Evolutionary conservation across 805 yeast genomes (phyloP).

Genomic region (Candida awuae): DNA sequence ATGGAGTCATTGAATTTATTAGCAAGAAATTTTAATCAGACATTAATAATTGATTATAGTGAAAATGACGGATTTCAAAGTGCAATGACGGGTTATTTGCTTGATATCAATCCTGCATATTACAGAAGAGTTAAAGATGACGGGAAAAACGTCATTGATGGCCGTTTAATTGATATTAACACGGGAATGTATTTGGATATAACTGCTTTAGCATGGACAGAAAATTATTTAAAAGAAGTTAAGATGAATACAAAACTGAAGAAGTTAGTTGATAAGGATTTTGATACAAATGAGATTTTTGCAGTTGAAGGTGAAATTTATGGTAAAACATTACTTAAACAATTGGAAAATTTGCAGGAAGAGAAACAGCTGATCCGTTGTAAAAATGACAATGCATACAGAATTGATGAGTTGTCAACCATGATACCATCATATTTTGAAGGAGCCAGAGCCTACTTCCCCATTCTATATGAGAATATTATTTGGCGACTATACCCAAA

Average conservation of each 20-base stretch:
- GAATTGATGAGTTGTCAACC: conserved; percentile 42
- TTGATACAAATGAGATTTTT: conserved; percentile 12
- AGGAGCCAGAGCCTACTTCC: conserved; percentile 44
- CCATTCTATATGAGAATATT: conserved; percentile 31
- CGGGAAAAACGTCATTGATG: conserved; percentile 47
- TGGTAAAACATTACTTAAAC: conserved; percentile 2
- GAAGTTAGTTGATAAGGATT: conserved; percentile 15
- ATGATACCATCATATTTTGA: conserved; percentile 50
- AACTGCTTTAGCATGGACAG: conserved; percentile 28
- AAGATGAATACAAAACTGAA: conserved; percentile 4
- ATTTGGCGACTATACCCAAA: conserved; percentile 44
- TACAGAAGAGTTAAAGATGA: conserved; percentile 33
- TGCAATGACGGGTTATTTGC: conserved; percentile 27
- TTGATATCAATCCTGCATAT: conserved; percentile 30
- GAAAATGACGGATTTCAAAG: conserved; percentile 9
- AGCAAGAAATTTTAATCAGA: conserved; percentile 41
- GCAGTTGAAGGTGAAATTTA: conserved; percentile 42
- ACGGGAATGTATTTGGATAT: conserved; percentile 42
- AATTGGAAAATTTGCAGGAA: conserved; percentile 27
- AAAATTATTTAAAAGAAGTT: conserved; percentile 8
- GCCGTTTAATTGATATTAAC: conserved; percentile 43
- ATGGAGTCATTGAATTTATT: conserved; percentile 35
- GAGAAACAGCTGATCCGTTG: conserved; percentile 22
- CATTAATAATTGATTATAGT: conserved; percentile 37
- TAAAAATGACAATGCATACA: conserved; percentile 49